phyloP scores from a whole-genome alignment of 2,329 filamentous ascomycete genomes.

The Catunica adiposa region DNA sequence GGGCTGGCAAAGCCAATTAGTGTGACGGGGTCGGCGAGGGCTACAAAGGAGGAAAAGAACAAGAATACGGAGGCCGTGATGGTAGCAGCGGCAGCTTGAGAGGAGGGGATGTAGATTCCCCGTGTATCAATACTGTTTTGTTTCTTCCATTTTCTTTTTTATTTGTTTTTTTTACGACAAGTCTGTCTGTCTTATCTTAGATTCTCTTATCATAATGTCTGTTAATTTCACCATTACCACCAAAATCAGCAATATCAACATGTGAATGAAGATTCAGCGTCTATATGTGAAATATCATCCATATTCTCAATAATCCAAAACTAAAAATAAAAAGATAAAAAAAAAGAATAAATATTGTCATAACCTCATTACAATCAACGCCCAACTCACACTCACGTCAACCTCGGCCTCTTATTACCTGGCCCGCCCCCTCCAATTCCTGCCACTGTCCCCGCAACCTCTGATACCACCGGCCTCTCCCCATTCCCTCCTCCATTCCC shows the following conservation, averaged over 20 bases:
- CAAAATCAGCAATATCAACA: neutral
- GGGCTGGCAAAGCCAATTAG: slow-evolving; percentile 14
- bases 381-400: slow-evolving; percentile 18
- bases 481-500: slow-evolving; percentile 9
- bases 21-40: neutral
- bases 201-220: slow-evolving; percentile 2
- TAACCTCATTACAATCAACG: neutral
- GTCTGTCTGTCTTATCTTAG: neutral
- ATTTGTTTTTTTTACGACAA: neutral
- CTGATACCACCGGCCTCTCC: slow-evolving; percentile 31
- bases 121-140: slow-evolving; percentile 7
- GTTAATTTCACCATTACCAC: neutral
- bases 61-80: neutral
- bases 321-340: too few relatives aligned
- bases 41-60: too few relatives aligned
- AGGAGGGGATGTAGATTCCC: neutral
- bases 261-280: too few relatives aligned
- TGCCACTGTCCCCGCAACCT: slow-evolving; percentile 31
- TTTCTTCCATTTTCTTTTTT: neutral
- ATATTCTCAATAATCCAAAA: neutral
- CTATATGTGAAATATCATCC: neutral
- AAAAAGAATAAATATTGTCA: neutral
- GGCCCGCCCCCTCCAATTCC: slow-evolving; percentile 15
- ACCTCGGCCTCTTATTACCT: slow-evolving; percentile 34
- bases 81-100: neutral